These are phyloP conservation scores for Jatropha curcas DNA, from an alignment of 345 rosid genomes.

Conservation along the genomic window DNA sequence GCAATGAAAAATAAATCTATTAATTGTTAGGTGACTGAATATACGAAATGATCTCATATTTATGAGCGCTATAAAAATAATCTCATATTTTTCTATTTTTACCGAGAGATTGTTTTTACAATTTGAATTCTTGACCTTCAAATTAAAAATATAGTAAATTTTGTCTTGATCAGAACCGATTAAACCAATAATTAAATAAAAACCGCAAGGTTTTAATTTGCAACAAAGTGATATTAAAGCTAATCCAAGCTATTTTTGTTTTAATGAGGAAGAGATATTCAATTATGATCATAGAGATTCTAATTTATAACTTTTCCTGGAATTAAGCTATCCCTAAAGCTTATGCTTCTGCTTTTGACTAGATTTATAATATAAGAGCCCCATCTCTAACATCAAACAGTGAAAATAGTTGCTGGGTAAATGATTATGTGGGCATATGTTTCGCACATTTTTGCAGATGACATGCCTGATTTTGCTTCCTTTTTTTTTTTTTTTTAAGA, in stretches of 20 bases:
- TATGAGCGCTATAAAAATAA: no score
- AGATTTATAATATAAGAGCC: no score
- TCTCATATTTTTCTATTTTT: no score
- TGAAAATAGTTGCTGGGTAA: background rate
- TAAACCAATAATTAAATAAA: no score
- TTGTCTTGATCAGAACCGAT: no score
- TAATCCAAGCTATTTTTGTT: background rate
- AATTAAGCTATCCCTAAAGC: conserved; percentile 5
- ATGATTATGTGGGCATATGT: background rate
- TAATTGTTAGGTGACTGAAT: no score
- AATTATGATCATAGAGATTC: conserved; percentile 2
- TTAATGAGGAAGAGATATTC: background rate
- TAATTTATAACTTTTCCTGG: conserved; percentile 1
- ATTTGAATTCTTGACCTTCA: no score
- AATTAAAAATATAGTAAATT: no score
- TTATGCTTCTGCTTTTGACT: background rate
- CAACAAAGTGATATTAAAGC: conserved; percentile 12
- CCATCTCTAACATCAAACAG: background rate
- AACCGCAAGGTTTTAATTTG: background rate
- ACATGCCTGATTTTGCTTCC: background rate
- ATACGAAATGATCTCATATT: no score
- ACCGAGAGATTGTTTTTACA: no score
- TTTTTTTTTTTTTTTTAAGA: background rate
- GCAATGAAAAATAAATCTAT: no score
- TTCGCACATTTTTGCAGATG: background rate